Percentiles rank a stretch among this genome's conserved stretches.
Conservation (phyloP, 305 asterid genomes). For the Salvia sclarea region DNA sequence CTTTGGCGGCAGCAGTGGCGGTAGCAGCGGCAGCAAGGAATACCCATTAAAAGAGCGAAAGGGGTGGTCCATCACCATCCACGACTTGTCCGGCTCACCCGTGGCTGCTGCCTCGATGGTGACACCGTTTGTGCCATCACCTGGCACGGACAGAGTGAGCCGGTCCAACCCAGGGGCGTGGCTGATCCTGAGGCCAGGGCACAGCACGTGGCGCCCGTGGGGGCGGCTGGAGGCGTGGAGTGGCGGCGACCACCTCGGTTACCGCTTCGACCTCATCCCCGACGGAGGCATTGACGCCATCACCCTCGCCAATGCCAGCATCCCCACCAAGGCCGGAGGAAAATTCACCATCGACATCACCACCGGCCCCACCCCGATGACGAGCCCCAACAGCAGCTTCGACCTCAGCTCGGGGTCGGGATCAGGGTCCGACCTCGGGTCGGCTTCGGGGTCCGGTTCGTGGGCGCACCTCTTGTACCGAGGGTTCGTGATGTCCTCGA, state of each 20-base stretch:
- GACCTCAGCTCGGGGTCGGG: constrained; percentile 70
- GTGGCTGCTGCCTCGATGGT: constrained; percentile 97
- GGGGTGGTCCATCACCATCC: constrained; percentile 97
- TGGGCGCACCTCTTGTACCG: constrained; percentile 74
- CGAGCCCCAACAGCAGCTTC: constrained; percentile 86
- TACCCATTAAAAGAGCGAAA: constrained; percentile 59
- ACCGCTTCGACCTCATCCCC: constrained; percentile 85
- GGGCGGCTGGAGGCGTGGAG: constrained; percentile 98
- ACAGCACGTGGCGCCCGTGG: constrained; percentile 91
- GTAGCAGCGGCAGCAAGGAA: constrained; percentile 35
- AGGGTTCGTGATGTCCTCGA: constrained; percentile 90
- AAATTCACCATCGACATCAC: constrained; percentile 70
- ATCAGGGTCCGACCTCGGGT: constrained; percentile 68
- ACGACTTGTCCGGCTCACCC: constrained; percentile 94
- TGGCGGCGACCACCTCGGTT: constrained; percentile 61
- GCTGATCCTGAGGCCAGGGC: constrained; percentile 88
- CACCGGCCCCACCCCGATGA: constrained; percentile 70
- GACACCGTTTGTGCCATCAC: constrained; percentile 94
- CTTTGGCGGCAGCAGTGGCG: constrained; percentile 45
- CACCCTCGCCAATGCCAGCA: constrained; percentile 61
- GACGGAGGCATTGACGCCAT: constrained; percentile 74
- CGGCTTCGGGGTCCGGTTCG: constrained; percentile 66
- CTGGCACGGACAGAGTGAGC: constrained; percentile 72
- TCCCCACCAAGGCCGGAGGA: constrained; percentile 66
- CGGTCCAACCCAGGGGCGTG: constrained; percentile 93